These are phyloP conservation scores for Vanrija humicola DNA, from an alignment of 1,284 basidiomycete genomes.

Conservation along the genomic window DNA sequence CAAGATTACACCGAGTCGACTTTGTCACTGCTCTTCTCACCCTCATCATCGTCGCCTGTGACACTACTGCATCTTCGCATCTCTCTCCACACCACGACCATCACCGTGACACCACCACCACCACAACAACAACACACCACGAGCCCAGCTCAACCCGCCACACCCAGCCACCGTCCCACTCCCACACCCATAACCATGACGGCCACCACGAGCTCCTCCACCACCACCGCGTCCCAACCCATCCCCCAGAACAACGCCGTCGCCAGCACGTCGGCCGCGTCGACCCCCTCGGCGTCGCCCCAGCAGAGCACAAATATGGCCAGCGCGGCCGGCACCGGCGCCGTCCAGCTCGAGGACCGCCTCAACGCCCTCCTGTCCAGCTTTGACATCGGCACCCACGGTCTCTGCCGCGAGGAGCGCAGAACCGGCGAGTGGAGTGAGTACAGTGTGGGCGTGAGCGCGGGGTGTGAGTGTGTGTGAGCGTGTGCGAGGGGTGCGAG, in stretches of 20 bases:
- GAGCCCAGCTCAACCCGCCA: too few relatives aligned
- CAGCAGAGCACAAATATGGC: not conserved
- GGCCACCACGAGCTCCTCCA: not conserved
- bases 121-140: too few relatives aligned
- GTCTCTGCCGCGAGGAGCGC: conserved; percentile 25
- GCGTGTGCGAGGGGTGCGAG: not conserved
- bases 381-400: conserved; percentile 33
- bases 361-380: conserved; percentile 25
- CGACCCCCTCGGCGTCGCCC: conserved; percentile 8
- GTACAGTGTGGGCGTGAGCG: not conserved
- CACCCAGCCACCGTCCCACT: not conserved
- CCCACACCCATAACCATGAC: not conserved
- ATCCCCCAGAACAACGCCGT: not conserved
- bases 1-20: too few relatives aligned
- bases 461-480: not conserved
- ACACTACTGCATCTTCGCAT: too few relatives aligned
- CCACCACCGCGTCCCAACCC: not conserved
- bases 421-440: conserved; percentile 5
- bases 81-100: too few relatives aligned
- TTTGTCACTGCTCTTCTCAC: too few relatives aligned
- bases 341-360: conserved; percentile 13
- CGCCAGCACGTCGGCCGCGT: not conserved
- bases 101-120: too few relatives aligned
- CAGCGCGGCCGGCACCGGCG: too few relatives aligned
- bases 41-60: too few relatives aligned